Conservation (phyloP, 2,329 filamentous ascomycete genomes). For the Cercospora janseana region DNA sequence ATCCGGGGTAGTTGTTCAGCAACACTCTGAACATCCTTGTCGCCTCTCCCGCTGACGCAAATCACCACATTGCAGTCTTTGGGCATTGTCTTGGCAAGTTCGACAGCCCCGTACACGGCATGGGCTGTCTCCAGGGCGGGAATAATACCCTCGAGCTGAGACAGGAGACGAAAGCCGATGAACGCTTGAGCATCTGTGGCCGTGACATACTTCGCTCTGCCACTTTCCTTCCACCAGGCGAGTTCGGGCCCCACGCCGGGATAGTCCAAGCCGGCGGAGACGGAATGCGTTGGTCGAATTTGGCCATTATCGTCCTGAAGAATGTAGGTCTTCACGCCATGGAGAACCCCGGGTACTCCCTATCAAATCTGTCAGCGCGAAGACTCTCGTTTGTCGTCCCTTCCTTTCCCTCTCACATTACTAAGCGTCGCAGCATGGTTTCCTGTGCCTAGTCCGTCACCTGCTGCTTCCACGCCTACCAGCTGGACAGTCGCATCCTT, state of each 20-base stretch:
- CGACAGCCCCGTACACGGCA: conserved; percentile 82
- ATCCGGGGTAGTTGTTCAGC: conserved; percentile 87
- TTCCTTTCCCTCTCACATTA: too few relatives aligned
- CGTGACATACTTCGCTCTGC: conserved; percentile 82
- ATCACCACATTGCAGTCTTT: conserved; percentile 90
- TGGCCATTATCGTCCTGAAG: conserved; percentile 93
- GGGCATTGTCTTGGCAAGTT: conserved; percentile 88
- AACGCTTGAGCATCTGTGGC: conserved; percentile 92
- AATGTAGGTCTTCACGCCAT: conserved; percentile 94
- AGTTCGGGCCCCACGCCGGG: conserved; percentile 94
- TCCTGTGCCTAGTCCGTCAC: conserved; percentile 82
- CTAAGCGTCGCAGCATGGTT: conserved; percentile 89
- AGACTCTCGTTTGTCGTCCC: too few relatives aligned
- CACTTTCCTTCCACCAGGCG: conserved; percentile 84
- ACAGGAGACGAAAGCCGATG: conserved; percentile 77
- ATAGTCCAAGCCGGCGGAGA: conserved; percentile 95
- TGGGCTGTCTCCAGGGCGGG: conserved; percentile 92
- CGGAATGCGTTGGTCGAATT: conserved; percentile 91
- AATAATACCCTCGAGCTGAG: conserved; percentile 91
- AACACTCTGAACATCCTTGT: conserved; percentile 98
- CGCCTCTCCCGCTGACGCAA: conserved; percentile 86
- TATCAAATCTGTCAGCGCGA: too few relatives aligned
- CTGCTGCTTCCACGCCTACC: conserved; percentile 90
- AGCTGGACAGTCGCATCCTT: conserved; percentile 82
- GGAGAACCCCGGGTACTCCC: conserved; percentile 90